These are phyloP conservation scores for Physocladia obscura DNA, from an alignment of 192 early-diverging fungal species.

Conservation along the genomic window DNA sequence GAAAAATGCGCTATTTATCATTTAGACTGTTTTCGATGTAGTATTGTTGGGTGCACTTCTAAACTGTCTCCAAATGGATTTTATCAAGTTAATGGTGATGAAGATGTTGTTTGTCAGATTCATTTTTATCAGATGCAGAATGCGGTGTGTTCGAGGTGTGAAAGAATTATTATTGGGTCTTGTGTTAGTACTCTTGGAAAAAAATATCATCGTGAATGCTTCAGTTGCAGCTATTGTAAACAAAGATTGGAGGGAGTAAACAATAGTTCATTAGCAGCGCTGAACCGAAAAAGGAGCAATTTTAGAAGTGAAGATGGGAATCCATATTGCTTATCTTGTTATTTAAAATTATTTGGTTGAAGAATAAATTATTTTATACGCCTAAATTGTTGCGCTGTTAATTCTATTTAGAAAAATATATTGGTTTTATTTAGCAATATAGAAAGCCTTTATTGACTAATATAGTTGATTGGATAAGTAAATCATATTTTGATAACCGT, in stretches of 20 bases:
- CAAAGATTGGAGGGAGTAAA: constrained; percentile 24
- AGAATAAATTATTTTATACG: no score
- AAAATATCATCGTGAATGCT: constrained; percentile 38
- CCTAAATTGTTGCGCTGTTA: no score
- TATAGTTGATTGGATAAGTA: no score
- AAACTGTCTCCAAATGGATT: constrained; percentile 9
- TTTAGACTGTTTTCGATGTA: constrained; percentile 34
- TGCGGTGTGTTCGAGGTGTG: constrained; percentile 35
- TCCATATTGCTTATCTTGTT: constrained; percentile 24
- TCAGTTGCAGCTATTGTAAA: constrained; percentile 37
- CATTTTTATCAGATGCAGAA: constrained; percentile 31
- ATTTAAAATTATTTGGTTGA: constrained; percentile 25
- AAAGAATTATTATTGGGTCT: constrained; percentile 26
- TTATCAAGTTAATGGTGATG: constrained; percentile 24
- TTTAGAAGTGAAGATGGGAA: constrained; percentile 25
- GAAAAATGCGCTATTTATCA: constrained; percentile 29
- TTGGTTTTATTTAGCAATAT: no score
- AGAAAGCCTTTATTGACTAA: no score
- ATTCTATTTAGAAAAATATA: no score
- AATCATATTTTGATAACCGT: no score
- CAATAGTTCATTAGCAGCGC: no score
- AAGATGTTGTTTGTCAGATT: constrained; percentile 37
- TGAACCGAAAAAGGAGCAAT: not conserved
- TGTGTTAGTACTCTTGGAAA: constrained; percentile 38
- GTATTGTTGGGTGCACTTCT: constrained; percentile 6